Conservation (phyloP, 2,329 filamentous ascomycete species). For the Delphinella strobiligena region DNA sequence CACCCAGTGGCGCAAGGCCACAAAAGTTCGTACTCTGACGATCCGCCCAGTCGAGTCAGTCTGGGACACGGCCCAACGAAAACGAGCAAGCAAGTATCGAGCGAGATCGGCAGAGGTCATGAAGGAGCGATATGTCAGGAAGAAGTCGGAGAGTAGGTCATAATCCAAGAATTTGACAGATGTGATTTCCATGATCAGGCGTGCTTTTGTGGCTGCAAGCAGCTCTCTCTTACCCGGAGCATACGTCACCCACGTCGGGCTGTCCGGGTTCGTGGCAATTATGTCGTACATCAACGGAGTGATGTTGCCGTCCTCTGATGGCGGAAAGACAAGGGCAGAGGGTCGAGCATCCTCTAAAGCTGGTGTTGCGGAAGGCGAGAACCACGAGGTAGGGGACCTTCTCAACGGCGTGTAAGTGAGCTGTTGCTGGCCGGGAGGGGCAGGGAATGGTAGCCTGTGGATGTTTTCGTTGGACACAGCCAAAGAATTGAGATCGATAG, state of each 20-base stretch:
- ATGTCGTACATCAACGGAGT: constrained; percentile 66
- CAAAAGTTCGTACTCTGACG: constrained; percentile 90
- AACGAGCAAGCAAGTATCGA: constrained; percentile 69
- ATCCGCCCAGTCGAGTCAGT: constrained; percentile 79
- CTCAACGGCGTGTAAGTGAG: not conserved
- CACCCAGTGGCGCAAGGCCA: constrained; percentile 92
- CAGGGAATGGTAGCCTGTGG: constrained; percentile 28
- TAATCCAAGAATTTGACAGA: constrained; percentile 95
- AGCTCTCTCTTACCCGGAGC: constrained; percentile 60
- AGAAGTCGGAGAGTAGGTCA: constrained; percentile 93
- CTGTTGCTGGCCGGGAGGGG: constrained; percentile 14
- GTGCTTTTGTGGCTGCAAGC: constrained; percentile 76
- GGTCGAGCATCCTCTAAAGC: constrained; percentile 1
- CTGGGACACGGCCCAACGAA: constrained; percentile 75
- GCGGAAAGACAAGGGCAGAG: not conserved
- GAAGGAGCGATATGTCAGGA: constrained; percentile 86
- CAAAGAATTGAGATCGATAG: constrained; percentile 58
- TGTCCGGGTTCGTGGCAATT: constrained; percentile 71
- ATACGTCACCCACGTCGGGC: constrained; percentile 72
- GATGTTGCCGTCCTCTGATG: not conserved
- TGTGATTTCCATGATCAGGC: constrained; percentile 90
- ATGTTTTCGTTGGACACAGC: constrained; percentile 30
- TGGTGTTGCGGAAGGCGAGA: constrained; percentile 2
- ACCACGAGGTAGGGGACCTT: constrained; percentile 1
- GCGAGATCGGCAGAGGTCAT: constrained; percentile 65